Conservation (phyloP, 75 land plant species). For the Gnetum montanum region DNA sequence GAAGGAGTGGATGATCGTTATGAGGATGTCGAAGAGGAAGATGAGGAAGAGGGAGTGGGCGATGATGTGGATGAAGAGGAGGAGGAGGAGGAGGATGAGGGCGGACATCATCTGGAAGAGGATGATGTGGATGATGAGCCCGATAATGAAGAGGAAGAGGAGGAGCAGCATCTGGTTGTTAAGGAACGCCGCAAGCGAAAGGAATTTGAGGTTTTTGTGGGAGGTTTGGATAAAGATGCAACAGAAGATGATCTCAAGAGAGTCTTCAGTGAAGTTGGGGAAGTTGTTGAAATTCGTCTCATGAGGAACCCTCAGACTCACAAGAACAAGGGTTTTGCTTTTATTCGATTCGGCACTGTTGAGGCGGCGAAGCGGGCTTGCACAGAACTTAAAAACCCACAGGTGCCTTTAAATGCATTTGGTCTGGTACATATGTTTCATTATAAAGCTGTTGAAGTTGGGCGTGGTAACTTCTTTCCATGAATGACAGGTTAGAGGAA, state of each 20-base stretch:
- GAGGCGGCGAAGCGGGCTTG: constrained; percentile 42
- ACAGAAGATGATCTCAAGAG: constrained; percentile 41
- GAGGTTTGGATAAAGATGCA: constrained; percentile 50
- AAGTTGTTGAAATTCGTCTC: constrained; percentile 43
- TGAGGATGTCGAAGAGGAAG: constrained; percentile 21
- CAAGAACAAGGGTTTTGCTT: constrained; percentile 72
- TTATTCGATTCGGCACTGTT: constrained; percentile 32
- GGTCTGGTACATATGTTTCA: background rate
- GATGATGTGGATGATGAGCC: constrained; percentile 7
- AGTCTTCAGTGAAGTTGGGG: constrained; percentile 38
- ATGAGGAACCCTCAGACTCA: constrained; percentile 21
- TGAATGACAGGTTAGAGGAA: constrained; percentile 33
- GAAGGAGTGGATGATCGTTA: constrained; percentile 24
- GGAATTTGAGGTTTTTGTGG: constrained; percentile 46
- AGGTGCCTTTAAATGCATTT: background rate
- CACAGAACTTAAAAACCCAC: constrained; percentile 24
- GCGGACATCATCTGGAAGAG: constrained; percentile 11
- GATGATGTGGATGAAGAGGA: constrained; percentile 13
- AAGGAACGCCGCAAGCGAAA: constrained; percentile 26
- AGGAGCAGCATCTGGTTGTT: constrained; percentile 8
- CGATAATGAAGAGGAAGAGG: constrained; percentile 11
- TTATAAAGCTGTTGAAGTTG: too few relatives aligned
- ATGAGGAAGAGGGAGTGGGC: constrained; percentile 26
- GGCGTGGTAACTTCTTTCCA: background rate
- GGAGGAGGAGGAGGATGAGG: constrained; percentile 23